These are phyloP conservation scores for Talaromyces sp. DNA, from an alignment of 2,329 filamentous ascomycete genomes.

Conservation along the genomic window DNA sequence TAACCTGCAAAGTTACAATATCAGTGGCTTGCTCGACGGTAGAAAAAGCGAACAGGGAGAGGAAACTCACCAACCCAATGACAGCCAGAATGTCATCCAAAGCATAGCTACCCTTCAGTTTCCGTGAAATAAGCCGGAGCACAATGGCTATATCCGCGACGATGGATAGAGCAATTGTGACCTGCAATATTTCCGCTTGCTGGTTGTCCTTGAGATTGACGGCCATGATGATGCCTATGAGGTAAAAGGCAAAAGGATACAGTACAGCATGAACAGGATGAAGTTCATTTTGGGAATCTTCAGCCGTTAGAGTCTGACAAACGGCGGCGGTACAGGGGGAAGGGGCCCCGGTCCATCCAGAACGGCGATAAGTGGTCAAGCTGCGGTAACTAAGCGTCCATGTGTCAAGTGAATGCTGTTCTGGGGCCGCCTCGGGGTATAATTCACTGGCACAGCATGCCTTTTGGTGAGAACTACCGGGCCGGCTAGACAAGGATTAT, in stretches of 20 bases:
- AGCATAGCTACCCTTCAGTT: slow-evolving; percentile 18
- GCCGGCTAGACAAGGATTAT: not conserved
- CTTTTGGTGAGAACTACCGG: not conserved
- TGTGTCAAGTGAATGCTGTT: not conserved
- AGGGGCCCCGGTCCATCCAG: not conserved
- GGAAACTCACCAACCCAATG: slow-evolving; percentile 16
- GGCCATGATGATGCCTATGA: not conserved
- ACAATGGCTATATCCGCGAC: slow-evolving; percentile 17
- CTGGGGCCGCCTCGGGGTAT: not conserved
- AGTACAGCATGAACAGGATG: not conserved
- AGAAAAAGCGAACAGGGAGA: not conserved
- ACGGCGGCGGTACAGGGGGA: not conserved
- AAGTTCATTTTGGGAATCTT: not conserved
- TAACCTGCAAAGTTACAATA: not conserved
- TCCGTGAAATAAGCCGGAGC: slow-evolving; percentile 22
- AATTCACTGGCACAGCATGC: not conserved
- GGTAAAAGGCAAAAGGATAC: not conserved
- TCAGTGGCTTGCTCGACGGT: not conserved
- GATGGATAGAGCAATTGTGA: slow-evolving; percentile 2
- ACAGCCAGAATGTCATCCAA: slow-evolving; percentile 28
- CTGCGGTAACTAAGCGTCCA: not conserved
- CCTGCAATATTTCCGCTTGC: slow-evolving; percentile 1
- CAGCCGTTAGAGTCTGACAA: not conserved
- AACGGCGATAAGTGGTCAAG: not conserved
- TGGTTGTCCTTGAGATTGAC: slow-evolving; percentile 4